A percentile compares a stretch with the other conserved stretches of the same genome.
Evolutionary conservation across 805 yeast species (phyloP).

Genomic region (Scheffersomyces amazonensis): DNA sequence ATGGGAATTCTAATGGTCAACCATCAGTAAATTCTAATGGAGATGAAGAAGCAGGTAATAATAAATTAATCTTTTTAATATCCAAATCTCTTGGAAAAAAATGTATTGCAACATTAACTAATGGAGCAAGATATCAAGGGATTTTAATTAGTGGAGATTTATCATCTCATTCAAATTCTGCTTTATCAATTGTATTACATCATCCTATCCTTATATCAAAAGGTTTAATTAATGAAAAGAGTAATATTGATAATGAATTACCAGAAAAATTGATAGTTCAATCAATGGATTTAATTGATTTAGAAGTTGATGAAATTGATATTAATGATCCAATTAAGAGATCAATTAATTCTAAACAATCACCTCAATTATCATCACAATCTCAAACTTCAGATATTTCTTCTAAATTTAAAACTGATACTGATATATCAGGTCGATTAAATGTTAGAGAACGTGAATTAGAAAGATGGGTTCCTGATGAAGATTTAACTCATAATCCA

Average conservation of each 20-base stretch:
- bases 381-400: background rate
- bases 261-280: slow-evolving; percentile 44
- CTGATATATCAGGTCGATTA: slow-evolving; percentile 64
- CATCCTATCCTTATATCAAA: slow-evolving; percentile 42
- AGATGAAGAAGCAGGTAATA: slow-evolving; percentile 26
- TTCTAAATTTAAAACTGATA: slow-evolving; percentile 69
- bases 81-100: slow-evolving; percentile 56
- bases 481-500: slow-evolving; percentile 15
- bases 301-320: slow-evolving; percentile 43
- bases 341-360: background rate
- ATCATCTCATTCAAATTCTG: slow-evolving; percentile 27
- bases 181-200: slow-evolving; percentile 55
- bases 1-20: background rate
- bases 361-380: background rate
- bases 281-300: slow-evolving; percentile 50
- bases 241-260: slow-evolving; percentile 31
- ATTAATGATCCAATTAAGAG: slow-evolving; percentile 11
- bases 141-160: slow-evolving; percentile 48
- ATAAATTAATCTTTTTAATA: slow-evolving; percentile 53
- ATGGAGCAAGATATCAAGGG: slow-evolving; percentile 63
- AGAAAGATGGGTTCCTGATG: slow-evolving; percentile 81
- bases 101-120: slow-evolving; percentile 55
- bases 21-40: background rate
- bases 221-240: slow-evolving; percentile 21
- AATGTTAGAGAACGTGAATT: slow-evolving; percentile 65